phyloP scores from a whole-genome alignment of 805 yeast species.

The Lipomyces yamadae region DNA sequence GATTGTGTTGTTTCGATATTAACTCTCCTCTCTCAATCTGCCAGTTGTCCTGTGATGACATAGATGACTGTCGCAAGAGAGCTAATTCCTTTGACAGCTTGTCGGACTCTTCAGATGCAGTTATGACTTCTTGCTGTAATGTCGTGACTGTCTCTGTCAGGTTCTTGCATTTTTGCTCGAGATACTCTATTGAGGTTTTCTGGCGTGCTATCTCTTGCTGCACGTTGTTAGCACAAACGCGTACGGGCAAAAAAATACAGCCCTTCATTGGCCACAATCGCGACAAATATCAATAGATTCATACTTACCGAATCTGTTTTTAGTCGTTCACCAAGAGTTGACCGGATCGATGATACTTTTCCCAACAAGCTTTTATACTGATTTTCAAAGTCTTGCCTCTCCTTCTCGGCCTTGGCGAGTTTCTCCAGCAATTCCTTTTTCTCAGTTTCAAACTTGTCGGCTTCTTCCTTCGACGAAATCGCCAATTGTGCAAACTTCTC shows the following conservation, averaged over 20 bases:
- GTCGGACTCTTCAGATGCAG: constrained; percentile 42
- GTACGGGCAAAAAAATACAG: neutral
- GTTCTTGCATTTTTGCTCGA: constrained; percentile 47
- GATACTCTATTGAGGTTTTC: constrained; percentile 41
- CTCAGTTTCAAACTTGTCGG: constrained; percentile 14
- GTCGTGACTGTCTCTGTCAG: constrained; percentile 45
- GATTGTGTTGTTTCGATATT: constrained; percentile 24
- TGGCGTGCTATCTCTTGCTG: constrained; percentile 38
- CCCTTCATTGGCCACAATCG: neutral
- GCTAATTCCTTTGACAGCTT: constrained; percentile 42
- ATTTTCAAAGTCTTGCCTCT: constrained; percentile 48
- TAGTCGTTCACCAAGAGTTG: constrained; percentile 52
- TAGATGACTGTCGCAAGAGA: constrained; percentile 34
- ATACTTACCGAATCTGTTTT: constrained; percentile 46
- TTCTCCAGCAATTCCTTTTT: constrained; percentile 55
- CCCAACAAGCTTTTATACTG: constrained; percentile 51
- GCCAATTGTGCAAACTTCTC: constrained; percentile 10
- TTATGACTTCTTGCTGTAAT: constrained; percentile 49
- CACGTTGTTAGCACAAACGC: neutral
- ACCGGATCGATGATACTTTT: constrained; percentile 47
- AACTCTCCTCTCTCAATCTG: constrained; percentile 37
- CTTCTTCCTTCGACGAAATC: constrained; percentile 1
- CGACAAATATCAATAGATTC: neutral
- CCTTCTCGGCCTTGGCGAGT: constrained; percentile 58
- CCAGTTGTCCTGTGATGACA: constrained; percentile 40